Evolutionary conservation across 2,329 filamentous ascomycete genomes (phyloP), one percentile per base, ranked within the genome.

Genomic region (Parastagonospora avenae): DNA sequence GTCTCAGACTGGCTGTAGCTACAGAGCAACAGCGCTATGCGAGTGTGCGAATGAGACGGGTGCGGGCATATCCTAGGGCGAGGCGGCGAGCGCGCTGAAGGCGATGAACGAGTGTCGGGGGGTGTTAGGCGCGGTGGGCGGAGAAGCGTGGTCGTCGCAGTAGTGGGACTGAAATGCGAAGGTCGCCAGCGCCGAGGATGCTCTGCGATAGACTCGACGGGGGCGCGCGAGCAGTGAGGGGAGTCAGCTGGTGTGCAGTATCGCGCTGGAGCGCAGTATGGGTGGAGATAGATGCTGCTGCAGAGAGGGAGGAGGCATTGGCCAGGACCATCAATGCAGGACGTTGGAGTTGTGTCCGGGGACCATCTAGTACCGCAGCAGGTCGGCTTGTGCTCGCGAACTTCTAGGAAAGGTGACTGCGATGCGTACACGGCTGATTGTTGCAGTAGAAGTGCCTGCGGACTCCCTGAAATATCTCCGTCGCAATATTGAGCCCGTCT

Each of bases 31-130:
- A 47, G 60, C 56, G 62, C 62, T 40, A 49, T 54, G 61, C 54
- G 59, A 51, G 60, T 48, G 46, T 54, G 50, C 57, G 56, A 39
- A 15, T 51, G 53, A 52, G 59, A 46, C 50, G 56, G 49, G 54
- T 57, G 57, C 59, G 56, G 56, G 63, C 69, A 73, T 72, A 50
- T 69, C 67, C 70, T 65, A 52, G 35, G 41, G 38, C 42, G 47
- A 50, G 39, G 55, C 59, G 57, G 51, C 58, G 38, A 44, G 59
- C 54, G 60, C 52, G 55, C 49, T 24, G 55, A 40, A 37, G 38
- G 47, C 42, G 48, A 47, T 40, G 63, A 61, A 42, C 47, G 63
- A 62, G 59, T 40, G 63, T 58, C 49, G 57, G 49, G 46, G 54
- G 51, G 57, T 46, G 50, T 16, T 27, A 19, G 44, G 50, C 28